Conservation (phyloP, 116 monocot species). For the Thalassia testudinum region DNA sequence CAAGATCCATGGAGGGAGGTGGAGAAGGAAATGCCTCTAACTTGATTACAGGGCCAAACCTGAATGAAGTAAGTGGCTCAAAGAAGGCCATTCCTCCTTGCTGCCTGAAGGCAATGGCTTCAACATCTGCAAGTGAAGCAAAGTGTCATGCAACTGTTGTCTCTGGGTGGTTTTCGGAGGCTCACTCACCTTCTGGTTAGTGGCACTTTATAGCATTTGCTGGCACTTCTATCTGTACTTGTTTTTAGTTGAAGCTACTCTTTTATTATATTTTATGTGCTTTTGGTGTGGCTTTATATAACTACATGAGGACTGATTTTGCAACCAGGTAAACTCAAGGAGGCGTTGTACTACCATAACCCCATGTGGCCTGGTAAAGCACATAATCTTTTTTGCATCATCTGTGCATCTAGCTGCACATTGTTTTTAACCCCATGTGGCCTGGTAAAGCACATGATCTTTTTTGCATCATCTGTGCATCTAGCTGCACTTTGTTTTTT, state of each 20-base stretch:
- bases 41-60: slow-evolving; percentile 3
- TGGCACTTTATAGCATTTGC: background rate
- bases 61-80: slow-evolving; percentile 7
- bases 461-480: no score
- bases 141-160: slow-evolving; percentile 83
- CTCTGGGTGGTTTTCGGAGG: slow-evolving; percentile 74
- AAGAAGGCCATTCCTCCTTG: slow-evolving; percentile 45
- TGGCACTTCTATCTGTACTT: slow-evolving; percentile 1
- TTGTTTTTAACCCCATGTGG: slow-evolving; percentile 98
- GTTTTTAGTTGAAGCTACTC: background rate
- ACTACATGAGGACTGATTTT: no score
- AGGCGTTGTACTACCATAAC: slow-evolving; percentile 61
- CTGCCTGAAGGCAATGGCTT: slow-evolving; percentile 67
- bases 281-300: background rate
- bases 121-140: slow-evolving; percentile 37
- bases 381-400: no score
- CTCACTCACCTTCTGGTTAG: slow-evolving; percentile 13
- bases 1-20: slow-evolving; percentile 53
- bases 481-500: no score
- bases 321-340: slow-evolving; percentile 14
- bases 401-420: no score
- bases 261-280: background rate
- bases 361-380: slow-evolving; percentile 99
- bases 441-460: no score
- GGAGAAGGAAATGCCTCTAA: slow-evolving; percentile 30